Conservation (phyloP, 73 alveolate species). For the Urostyla sp. region DNA sequence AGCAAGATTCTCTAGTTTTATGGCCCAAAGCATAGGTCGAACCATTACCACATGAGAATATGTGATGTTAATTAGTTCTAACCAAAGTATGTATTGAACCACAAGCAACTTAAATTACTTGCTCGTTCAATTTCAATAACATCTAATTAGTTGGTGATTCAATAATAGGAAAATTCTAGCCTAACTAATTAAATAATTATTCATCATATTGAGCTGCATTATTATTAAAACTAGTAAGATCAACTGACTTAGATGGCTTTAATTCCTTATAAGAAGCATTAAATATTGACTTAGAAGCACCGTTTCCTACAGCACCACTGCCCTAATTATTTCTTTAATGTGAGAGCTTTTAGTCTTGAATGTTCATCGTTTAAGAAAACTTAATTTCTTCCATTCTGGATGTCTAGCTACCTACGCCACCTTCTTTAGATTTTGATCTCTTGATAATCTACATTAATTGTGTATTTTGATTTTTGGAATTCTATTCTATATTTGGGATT, state of each 20-base stretch:
- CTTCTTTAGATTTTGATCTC: slow-evolving; percentile 62
- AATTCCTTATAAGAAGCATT: slow-evolving; percentile 63
- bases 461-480: slow-evolving; percentile 17
- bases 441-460: slow-evolving; percentile 6
- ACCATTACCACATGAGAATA: slow-evolving; percentile 74
- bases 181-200: slow-evolving; percentile 12
- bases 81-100: slow-evolving; percentile 70
- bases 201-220: slow-evolving; percentile 36
- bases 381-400: slow-evolving; percentile 8
- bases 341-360: slow-evolving; percentile 33
- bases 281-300: slow-evolving; percentile 51
- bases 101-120: slow-evolving; percentile 62
- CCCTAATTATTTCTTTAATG: slow-evolving; percentile 48
- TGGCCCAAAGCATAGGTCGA: slow-evolving; percentile 74
- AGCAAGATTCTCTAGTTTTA: slow-evolving; percentile 59
- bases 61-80: slow-evolving; percentile 48
- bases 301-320: slow-evolving; percentile 38
- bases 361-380: slow-evolving; percentile 34
- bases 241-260: slow-evolving; percentile 67
- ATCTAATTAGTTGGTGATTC: slow-evolving; percentile 21
- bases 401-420: slow-evolving; percentile 36
- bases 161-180: neutral
- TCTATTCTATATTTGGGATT: slow-evolving; percentile 9
- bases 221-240: slow-evolving; percentile 22
- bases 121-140: slow-evolving; percentile 47